Percentiles rank a stretch among this genome's conserved stretches.
Conservation (phyloP, 805 yeast species). For the Limtongia smithiae region DNA sequence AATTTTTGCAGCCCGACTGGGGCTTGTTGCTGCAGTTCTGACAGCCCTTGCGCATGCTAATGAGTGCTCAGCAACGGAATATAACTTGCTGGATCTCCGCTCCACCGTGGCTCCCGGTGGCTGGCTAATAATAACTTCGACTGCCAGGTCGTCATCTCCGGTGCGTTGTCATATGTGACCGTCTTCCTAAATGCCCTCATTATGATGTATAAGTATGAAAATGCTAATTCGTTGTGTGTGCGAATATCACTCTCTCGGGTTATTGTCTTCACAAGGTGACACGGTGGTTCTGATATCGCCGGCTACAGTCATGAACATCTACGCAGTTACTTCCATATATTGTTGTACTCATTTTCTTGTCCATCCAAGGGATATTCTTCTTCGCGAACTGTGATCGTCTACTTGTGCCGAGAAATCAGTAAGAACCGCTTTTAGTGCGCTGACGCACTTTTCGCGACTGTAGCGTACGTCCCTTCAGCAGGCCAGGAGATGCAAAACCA, state of each 20-base stretch:
- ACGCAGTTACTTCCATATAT: slow-evolving; percentile 26
- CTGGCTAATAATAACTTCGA: too few relatives aligned
- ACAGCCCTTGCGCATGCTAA: slow-evolving; percentile 78
- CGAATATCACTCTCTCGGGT: slow-evolving; percentile 26
- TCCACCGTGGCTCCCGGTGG: too few relatives aligned
- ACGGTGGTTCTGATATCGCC: slow-evolving; percentile 28
- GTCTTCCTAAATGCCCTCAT: slow-evolving; percentile 6
- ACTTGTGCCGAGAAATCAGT: slow-evolving; percentile 17
- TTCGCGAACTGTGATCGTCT: slow-evolving; percentile 18
- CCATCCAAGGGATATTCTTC: slow-evolving; percentile 22
- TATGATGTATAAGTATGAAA: slow-evolving; percentile 12
- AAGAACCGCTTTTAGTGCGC: slow-evolving; percentile 14
- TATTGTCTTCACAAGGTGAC: slow-evolving; percentile 29
- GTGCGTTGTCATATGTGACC: slow-evolving; percentile 7
- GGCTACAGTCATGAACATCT: slow-evolving; percentile 9
- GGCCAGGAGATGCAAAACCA: slow-evolving; percentile 27
- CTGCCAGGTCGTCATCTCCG: slow-evolving; percentile 25
- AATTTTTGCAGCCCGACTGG: too few relatives aligned
- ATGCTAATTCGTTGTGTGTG: slow-evolving; percentile 21
- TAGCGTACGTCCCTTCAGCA: slow-evolving; percentile 15
- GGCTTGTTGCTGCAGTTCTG: too few relatives aligned
- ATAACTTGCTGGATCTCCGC: too few relatives aligned
- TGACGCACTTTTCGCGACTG: slow-evolving; percentile 20
- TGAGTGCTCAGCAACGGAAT: slow-evolving; percentile 2
- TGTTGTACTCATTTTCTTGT: slow-evolving; percentile 25